Evolutionary conservation across 768 basidiomycete genomes (phyloP).

Genomic region (Boletus vermiculosoides): DNA sequence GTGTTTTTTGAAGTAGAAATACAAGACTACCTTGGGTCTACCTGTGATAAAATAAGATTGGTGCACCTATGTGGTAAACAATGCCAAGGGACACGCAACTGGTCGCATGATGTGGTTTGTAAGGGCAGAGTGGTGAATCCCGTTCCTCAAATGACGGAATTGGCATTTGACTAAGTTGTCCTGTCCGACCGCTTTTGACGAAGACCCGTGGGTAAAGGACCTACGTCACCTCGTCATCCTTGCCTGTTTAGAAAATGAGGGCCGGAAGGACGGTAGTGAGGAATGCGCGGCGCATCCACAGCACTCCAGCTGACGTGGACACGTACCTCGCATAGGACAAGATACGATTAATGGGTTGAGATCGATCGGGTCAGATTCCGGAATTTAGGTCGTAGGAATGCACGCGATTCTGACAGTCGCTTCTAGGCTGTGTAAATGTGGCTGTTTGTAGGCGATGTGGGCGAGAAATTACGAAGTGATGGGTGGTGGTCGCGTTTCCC

Average conservation of each 20-base stretch:
- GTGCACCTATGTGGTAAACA: not conserved
- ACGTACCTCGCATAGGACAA: conserved; percentile 4
- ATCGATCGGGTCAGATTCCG: conserved; percentile 23
- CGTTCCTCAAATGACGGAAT: conserved; percentile 1
- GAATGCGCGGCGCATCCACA: not conserved
- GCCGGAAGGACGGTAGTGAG: not conserved
- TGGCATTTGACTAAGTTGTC: not conserved
- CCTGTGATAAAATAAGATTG: not conserved
- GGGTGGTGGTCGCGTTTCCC: not conserved
- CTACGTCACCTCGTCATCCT: conserved; percentile 25
- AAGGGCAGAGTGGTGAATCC: conserved; percentile 2
- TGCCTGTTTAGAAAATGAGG: conserved; percentile 4
- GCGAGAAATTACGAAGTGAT: not conserved
- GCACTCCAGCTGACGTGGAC: conserved; percentile 12
- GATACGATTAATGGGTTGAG: conserved; percentile 8
- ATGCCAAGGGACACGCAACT: conserved; percentile 5
- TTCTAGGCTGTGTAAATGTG: not conserved
- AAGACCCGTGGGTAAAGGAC: conserved; percentile 18
- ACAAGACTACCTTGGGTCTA: not conserved
- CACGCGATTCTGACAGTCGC: not conserved
- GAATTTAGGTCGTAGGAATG: not conserved
- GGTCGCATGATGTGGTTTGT: conserved; percentile 13
- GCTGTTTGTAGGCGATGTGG: not conserved
- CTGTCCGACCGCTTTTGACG: not conserved
- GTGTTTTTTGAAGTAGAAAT: not conserved